A percentile compares a stretch with the other conserved stretches of the same genome.
Evolutionary conservation across 31 red algal species (phyloP).

Genomic region (Endocladia muricata): DNA sequence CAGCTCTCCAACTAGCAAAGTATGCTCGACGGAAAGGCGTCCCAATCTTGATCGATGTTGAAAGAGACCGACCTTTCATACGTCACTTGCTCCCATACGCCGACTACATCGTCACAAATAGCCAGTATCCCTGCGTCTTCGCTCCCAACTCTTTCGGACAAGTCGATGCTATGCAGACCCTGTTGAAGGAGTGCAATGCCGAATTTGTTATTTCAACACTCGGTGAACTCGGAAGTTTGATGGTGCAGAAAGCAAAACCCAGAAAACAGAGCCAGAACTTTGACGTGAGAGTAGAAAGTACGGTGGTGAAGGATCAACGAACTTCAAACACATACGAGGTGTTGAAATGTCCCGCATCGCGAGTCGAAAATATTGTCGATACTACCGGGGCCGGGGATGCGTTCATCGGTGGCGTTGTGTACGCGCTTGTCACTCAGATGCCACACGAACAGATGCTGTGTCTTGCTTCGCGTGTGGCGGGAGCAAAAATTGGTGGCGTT

Average conservation of each 20-base stretch:
- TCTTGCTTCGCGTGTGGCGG: constrained; percentile 44
- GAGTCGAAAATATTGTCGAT: constrained; percentile 72
- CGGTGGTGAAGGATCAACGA: neutral
- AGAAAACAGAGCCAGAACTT: neutral
- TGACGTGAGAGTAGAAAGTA: neutral
- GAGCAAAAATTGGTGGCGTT: constrained; percentile 18
- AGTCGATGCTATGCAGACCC: constrained; percentile 23
- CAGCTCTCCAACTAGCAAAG: constrained; percentile 74
- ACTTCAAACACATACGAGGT: constrained; percentile 21
- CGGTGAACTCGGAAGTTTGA: constrained; percentile 57
- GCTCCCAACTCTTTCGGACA: constrained; percentile 4
- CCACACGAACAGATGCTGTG: constrained; percentile 32
- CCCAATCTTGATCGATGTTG: constrained; percentile 89
- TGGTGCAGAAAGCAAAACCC: constrained; percentile 18
- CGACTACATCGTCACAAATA: constrained; percentile 96
- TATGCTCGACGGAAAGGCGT: constrained; percentile 51
- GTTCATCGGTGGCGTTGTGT: constrained; percentile 81
- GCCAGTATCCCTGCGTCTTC: constrained; percentile 72
- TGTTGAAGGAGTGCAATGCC: constrained; percentile 51
- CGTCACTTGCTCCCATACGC: constrained; percentile 60
- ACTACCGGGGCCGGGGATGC: constrained; percentile 96
- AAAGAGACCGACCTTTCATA: constrained; percentile 72
- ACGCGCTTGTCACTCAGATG: constrained; percentile 48
- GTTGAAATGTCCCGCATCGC: constrained; percentile 77
- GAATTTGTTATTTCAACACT: constrained; percentile 70